Conservation (phyloP, 129 eudicot species). For the Heracleum sosnowskyi region DNA sequence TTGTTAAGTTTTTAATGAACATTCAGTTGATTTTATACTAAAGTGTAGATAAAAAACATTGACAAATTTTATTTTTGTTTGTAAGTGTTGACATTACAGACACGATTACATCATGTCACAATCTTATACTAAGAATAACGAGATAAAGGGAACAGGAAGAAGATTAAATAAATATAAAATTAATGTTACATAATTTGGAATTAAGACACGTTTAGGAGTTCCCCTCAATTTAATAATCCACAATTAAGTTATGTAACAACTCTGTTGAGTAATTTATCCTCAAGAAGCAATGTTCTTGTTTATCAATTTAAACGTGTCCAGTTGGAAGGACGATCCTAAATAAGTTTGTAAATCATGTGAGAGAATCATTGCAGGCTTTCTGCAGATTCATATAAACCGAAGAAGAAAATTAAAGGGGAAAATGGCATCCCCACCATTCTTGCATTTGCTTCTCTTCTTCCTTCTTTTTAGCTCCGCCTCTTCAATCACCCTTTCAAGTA, state of each 20-base stretch:
- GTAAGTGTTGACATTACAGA: too few relatives aligned
- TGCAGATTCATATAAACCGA: not conserved
- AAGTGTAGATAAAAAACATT: too few relatives aligned
- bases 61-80: too few relatives aligned
- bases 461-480: not conserved
- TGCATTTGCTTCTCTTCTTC: not conserved
- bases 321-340: not conserved
- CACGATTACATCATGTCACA: too few relatives aligned
- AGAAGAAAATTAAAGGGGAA: not conserved
- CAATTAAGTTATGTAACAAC: too few relatives aligned
- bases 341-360: not conserved
- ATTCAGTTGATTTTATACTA: not conserved
- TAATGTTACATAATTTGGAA: not conserved
- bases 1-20: not conserved
- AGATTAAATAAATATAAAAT: too few relatives aligned
- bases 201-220: too few relatives aligned
- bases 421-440: not conserved
- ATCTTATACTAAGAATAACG: too few relatives aligned
- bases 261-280: too few relatives aligned
- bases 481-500: constrained; percentile 7
- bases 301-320: not conserved
- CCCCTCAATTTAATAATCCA: too few relatives aligned
- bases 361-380: not conserved
- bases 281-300: too few relatives aligned
- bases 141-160: not conserved